These are phyloP conservation scores for Daldinia sp. DNA, from an alignment of 2,329 filamentous ascomycete genomes.

Conservation along the genomic window DNA sequence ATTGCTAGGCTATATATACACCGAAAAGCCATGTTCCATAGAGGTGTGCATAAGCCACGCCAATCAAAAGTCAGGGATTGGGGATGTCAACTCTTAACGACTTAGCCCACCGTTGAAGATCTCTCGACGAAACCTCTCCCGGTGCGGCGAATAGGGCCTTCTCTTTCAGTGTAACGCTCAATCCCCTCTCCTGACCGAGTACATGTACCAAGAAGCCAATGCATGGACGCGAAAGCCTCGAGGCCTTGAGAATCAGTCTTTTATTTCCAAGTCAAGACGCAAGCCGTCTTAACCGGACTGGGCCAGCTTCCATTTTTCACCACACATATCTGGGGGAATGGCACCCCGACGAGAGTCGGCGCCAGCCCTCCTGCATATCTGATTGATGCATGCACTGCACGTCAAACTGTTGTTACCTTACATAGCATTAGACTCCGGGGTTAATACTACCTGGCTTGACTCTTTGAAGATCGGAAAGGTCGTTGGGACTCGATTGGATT, in stretches of 20 bases:
- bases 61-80: slow-evolving; percentile 34
- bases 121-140: slow-evolving; percentile 30
- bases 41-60: slow-evolving; percentile 31
- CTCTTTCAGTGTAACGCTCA: slow-evolving; percentile 28
- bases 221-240: slow-evolving; percentile 34
- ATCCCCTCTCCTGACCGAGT: slow-evolving; percentile 38
- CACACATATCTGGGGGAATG: slow-evolving; percentile 40
- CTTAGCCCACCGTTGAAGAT: slow-evolving; percentile 38
- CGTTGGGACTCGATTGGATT: slow-evolving; percentile 8
- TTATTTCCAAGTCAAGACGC: slow-evolving; percentile 28
- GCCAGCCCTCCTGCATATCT: slow-evolving; percentile 47
- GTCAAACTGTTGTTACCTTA: slow-evolving; percentile 47
- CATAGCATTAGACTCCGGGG: slow-evolving; percentile 32
- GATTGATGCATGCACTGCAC: slow-evolving; percentile 49
- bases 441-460: slow-evolving; percentile 24
- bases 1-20: slow-evolving; percentile 24
- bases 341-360: slow-evolving; percentile 43
- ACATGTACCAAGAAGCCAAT: slow-evolving; percentile 21
- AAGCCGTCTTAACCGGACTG: slow-evolving; percentile 43
- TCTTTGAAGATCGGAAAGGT: slow-evolving; percentile 20
- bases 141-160: slow-evolving; percentile 37
- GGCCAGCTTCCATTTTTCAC: slow-evolving; percentile 38
- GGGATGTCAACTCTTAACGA: slow-evolving; percentile 32
- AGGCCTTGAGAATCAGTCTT: slow-evolving; percentile 28
- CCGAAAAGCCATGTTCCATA: slow-evolving; percentile 30